These are phyloP conservation scores for Garcia nutans DNA, from an alignment of 345 rosid species.

Conservation along the genomic window DNA sequence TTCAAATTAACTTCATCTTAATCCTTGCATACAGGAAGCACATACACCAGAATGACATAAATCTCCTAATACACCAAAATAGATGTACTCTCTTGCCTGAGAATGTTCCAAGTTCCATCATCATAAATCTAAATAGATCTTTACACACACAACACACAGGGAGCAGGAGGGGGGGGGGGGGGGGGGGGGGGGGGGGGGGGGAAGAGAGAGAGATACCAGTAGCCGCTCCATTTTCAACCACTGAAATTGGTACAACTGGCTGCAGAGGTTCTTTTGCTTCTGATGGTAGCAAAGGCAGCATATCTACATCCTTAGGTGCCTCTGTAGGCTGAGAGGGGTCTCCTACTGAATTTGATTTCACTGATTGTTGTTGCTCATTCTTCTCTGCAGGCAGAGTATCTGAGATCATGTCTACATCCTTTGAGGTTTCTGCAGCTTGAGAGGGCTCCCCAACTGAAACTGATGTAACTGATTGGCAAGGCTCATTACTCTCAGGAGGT, in stretches of 20 bases:
- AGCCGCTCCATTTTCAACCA: constrained; percentile 30
- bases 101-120: constrained; percentile 3
- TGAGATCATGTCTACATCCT: constrained; percentile 40
- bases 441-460: constrained; percentile 35
- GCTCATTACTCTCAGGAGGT: constrained; percentile 8
- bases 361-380: constrained; percentile 37
- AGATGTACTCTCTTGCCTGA: not conserved
- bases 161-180: not conserved
- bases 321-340: constrained; percentile 33
- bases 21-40: not conserved
- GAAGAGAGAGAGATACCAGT: constrained; percentile 34
- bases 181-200: constrained; percentile 2
- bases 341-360: constrained; percentile 29
- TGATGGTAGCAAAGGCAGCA: constrained; percentile 34
- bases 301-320: constrained; percentile 40
- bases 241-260: constrained; percentile 15
- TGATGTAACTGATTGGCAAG: constrained; percentile 9
- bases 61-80: not conserved
- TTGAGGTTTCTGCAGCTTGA: constrained; percentile 34
- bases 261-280: constrained; percentile 26
- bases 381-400: constrained; percentile 40
- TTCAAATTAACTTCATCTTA: not conserved
- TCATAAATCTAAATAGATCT: not conserved
- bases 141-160: not conserved
- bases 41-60: not conserved